Conservation (phyloP, 495 filamentous ascomycete genomes). For the Aspergillus biplanus region DNA sequence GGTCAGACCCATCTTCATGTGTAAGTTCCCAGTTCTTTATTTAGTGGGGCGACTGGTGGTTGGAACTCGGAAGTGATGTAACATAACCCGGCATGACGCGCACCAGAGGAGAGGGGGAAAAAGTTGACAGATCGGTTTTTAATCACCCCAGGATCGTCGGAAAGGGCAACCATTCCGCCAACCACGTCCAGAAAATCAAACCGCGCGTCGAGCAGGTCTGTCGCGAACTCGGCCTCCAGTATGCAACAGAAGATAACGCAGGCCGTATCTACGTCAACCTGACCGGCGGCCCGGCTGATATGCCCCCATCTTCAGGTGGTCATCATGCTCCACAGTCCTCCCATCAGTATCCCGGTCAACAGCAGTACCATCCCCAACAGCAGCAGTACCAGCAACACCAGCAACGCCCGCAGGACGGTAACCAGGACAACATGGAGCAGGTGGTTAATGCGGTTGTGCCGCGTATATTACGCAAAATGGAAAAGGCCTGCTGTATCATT, state of each 20-base stretch:
- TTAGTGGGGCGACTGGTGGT: neutral
- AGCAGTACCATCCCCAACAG: constrained; percentile 40
- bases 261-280: constrained; percentile 80
- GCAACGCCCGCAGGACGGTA: constrained; percentile 41
- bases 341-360: constrained; percentile 32
- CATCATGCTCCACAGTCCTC: constrained; percentile 37
- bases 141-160: constrained; percentile 73
- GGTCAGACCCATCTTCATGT: constrained; percentile 81
- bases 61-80: neutral
- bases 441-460: constrained; percentile 65
- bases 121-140: neutral
- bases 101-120: neutral
- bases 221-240: constrained; percentile 77
- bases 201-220: constrained; percentile 87
- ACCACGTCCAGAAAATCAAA: constrained; percentile 87
- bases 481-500: constrained; percentile 73
- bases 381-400: constrained; percentile 44
- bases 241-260: constrained; percentile 81
- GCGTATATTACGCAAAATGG: constrained; percentile 63
- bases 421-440: constrained; percentile 67
- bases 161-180: constrained; percentile 83
- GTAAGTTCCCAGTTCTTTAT: constrained; percentile 36
- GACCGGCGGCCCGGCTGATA: constrained; percentile 60
- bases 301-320: constrained; percentile 46
- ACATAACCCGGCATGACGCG: neutral